phyloP scores from a whole-genome alignment of 768 basidiomycete genomes.

The Boletus eberwhitei region DNA sequence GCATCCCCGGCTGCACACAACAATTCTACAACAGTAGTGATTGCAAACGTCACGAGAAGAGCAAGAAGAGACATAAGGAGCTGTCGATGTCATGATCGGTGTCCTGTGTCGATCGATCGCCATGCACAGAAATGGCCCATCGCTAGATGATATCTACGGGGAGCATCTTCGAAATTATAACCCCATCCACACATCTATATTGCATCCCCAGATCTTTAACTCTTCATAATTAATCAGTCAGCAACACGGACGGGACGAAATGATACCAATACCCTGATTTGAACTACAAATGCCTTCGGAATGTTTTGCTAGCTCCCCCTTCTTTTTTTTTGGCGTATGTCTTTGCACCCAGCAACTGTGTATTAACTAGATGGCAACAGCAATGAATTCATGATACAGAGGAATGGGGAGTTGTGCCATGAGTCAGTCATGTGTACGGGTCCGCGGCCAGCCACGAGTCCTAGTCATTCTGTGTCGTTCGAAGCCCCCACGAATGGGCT shows the following conservation, averaged over 20 bases:
- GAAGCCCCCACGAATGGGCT: not conserved
- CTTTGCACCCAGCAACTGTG: not conserved
- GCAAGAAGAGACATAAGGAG: constrained; percentile 31
- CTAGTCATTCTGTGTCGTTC: constrained; percentile 4
- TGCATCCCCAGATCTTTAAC: constrained; percentile 3
- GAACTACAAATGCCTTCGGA: constrained; percentile 1
- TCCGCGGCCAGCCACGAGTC: not conserved
- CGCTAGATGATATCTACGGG: constrained; percentile 3
- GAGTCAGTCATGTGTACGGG: constrained; percentile 1
- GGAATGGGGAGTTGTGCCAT: not conserved
- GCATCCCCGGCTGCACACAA: constrained; percentile 25
- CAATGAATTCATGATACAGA: not conserved
- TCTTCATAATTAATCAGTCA: not conserved
- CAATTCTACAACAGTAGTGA: constrained; percentile 33
- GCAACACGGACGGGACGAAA: constrained; percentile 8
- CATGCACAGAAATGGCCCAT: constrained; percentile 1
- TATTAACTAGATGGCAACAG: constrained; percentile 12
- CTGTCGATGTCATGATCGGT: constrained; percentile 13
- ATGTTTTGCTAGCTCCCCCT: constrained; percentile 6
- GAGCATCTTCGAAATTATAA: constrained; percentile 3
- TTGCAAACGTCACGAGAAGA: constrained; percentile 34
- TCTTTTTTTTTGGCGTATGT: not conserved
- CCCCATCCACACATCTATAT: constrained; percentile 4
- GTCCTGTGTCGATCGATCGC: constrained; percentile 25
- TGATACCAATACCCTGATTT: constrained; percentile 24